phyloP scores from a whole-genome alignment of 2,329 filamentous ascomycete species.

The Periconia sp. region DNA sequence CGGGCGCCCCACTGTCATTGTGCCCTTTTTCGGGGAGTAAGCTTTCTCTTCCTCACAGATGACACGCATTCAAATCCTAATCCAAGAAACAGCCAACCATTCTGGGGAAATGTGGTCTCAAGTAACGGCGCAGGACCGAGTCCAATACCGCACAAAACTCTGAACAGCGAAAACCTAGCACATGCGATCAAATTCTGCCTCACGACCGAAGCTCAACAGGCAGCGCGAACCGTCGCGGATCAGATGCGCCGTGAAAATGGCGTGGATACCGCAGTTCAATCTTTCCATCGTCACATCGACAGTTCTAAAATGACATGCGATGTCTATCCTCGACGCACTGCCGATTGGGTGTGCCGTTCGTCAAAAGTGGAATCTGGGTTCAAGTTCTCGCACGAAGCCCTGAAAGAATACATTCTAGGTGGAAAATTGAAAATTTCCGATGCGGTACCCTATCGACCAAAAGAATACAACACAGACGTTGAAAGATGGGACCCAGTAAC shows the following conservation, averaged over 20 bases:
- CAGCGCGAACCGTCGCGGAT: slow-evolving; percentile 43
- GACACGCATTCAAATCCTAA: too few species aligned
- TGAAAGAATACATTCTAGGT: not conserved
- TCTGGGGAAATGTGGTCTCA: slow-evolving; percentile 56
- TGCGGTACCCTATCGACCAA: slow-evolving; percentile 22
- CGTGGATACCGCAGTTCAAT: slow-evolving; percentile 44
- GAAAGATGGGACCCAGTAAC: slow-evolving; percentile 65
- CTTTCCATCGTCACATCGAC: slow-evolving; percentile 53
- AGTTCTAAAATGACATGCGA: slow-evolving; percentile 66
- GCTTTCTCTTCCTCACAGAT: not conserved
- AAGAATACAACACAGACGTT: slow-evolving; percentile 35
- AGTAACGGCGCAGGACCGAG: slow-evolving; percentile 50
- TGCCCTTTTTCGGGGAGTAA: slow-evolving; percentile 58
- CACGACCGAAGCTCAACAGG: slow-evolving; percentile 36
- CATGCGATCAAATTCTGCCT: slow-evolving; percentile 50
- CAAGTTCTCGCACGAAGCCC: not conserved
- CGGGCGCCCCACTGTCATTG: slow-evolving; percentile 54
- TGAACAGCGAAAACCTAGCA: slow-evolving; percentile 46
- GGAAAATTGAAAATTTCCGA: slow-evolving; percentile 19
- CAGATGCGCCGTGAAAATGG: slow-evolving; percentile 49
- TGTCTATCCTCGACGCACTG: slow-evolving; percentile 66
- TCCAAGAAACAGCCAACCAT: slow-evolving; percentile 43
- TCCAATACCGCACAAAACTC: slow-evolving; percentile 48
- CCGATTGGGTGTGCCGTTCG: not conserved
- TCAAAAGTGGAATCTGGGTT: not conserved